phyloP scores from a whole-genome alignment of 441 rosid genomes.

The Euphorbia celastroides region DNA sequence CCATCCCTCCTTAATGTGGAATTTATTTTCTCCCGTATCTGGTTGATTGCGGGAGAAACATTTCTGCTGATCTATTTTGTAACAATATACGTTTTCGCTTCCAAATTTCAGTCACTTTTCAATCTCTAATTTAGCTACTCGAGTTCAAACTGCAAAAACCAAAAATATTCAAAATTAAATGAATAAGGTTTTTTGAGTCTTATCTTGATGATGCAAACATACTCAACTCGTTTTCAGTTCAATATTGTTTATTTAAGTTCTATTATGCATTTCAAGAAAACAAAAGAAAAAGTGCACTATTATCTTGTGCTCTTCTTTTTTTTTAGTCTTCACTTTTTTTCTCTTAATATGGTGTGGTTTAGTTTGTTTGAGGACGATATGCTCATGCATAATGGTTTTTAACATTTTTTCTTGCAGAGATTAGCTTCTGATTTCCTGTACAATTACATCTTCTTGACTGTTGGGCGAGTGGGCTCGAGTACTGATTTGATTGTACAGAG shows the following conservation, averaged over 20 bases:
- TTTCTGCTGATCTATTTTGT: no score
- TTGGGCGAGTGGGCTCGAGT: conserved; percentile 97
- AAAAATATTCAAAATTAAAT: not conserved
- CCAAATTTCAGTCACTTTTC: no score
- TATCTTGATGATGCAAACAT: not conserved
- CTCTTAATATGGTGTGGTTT: not conserved
- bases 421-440: conserved; percentile 85
- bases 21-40: no score
- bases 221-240: no score
- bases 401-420: conserved; percentile 50
- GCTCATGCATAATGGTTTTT: conserved; percentile 6
- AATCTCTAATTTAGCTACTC: no score
- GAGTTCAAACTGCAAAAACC: no score
- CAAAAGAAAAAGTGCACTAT: not conserved
- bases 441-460: conserved; percentile 77
- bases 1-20: no score
- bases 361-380: conserved; percentile 2
- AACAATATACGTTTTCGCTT: no score
- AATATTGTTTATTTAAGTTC: not conserved
- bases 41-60: no score
- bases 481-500: conserved; percentile 91
- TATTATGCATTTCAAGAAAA: not conserved
- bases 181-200: not conserved
- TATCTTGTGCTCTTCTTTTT: not conserved
- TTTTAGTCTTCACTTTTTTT: not conserved